A percentile compares a stretch with the other conserved stretches of the same genome.
Conservation (phyloP, 1,139 yeast species). For the Yamadazyma siamensis region DNA sequence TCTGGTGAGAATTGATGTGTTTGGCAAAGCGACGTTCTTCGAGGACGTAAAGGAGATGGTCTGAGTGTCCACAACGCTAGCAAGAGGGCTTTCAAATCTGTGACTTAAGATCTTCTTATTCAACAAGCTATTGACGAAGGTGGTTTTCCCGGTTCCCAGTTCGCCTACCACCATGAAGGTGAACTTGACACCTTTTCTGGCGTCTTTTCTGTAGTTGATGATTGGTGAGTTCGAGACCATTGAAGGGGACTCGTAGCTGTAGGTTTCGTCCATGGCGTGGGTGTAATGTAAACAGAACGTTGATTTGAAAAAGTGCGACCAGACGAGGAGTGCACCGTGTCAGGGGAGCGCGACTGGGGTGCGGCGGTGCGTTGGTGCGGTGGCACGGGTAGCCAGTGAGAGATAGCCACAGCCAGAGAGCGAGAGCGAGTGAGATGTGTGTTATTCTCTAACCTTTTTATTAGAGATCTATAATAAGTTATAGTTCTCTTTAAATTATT, state of each 20-base stretch:
- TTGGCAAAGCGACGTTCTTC: constrained; percentile 50
- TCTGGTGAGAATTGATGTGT: constrained; percentile 40
- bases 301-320: neutral
- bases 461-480: too few relatives aligned
- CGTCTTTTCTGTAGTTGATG: constrained; percentile 62
- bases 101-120: constrained; percentile 61
- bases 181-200: constrained; percentile 81
- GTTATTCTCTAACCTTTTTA: too few relatives aligned
- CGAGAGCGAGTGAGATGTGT: too few relatives aligned
- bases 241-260: constrained; percentile 34
- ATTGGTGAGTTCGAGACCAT: constrained; percentile 40
- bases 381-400: too few relatives aligned
- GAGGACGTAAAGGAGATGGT: constrained; percentile 50
- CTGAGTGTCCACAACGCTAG: constrained; percentile 36
- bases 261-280: constrained; percentile 15
- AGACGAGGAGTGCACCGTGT: neutral
- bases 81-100: constrained; percentile 39
- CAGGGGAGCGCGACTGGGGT: neutral
- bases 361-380: too few relatives aligned
- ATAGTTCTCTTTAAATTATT: too few relatives aligned
- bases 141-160: constrained; percentile 83
- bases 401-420: too few relatives aligned
- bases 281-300: neutral
- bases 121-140: constrained; percentile 74
- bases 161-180: constrained; percentile 83